phyloP scores from a whole-genome alignment of 2,329 filamentous ascomycete genomes.

The Domatiomyces catenatus region DNA sequence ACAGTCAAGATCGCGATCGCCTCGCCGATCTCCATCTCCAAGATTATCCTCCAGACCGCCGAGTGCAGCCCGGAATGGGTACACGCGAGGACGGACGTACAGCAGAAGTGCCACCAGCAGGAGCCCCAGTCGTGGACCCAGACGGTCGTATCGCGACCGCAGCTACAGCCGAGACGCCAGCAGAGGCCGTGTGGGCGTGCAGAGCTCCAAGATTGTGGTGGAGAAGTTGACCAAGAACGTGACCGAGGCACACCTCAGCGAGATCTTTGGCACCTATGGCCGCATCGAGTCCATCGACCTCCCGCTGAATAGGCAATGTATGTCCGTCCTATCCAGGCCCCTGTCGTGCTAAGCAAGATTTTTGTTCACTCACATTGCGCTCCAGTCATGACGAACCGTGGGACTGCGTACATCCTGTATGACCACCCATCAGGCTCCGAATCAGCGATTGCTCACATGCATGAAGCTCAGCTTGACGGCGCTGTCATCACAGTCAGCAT shows the following conservation, averaged over 20 bases:
- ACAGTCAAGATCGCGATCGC: slow-evolving; percentile 13
- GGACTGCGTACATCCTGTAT: slow-evolving; percentile 85
- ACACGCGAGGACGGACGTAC: slow-evolving; percentile 10
- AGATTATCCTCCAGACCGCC: slow-evolving; percentile 19
- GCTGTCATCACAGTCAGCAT: slow-evolving; percentile 73
- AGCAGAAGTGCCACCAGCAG: slow-evolving; percentile 20
- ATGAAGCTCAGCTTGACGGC: slow-evolving; percentile 87
- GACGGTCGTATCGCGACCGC: slow-evolving; percentile 23
- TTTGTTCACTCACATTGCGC: slow-evolving; percentile 3
- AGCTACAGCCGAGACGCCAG: slow-evolving; percentile 24
- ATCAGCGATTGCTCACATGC: slow-evolving; percentile 86
- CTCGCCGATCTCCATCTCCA: slow-evolving; percentile 11
- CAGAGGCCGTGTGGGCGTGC: slow-evolving; percentile 13
- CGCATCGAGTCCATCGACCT: slow-evolving; percentile 75
- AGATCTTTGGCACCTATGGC: slow-evolving; percentile 86
- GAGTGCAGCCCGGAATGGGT: slow-evolving; percentile 17
- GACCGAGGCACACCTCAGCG: slow-evolving; percentile 69
- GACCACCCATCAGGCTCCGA: slow-evolving; percentile 64
- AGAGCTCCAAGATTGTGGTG: slow-evolving; percentile 62
- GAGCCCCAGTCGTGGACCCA: slow-evolving; percentile 27
- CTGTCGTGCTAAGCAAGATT: no score
- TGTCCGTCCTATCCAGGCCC: slow-evolving; percentile 25
- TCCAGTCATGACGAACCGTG: slow-evolving; percentile 72
- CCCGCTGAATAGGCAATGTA: slow-evolving; percentile 75
- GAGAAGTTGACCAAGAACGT: slow-evolving; percentile 94